These are phyloP conservation scores for Spirogloea muscicola DNA, from an alignment of 139 green algal genomes.

Conservation along the genomic window DNA sequence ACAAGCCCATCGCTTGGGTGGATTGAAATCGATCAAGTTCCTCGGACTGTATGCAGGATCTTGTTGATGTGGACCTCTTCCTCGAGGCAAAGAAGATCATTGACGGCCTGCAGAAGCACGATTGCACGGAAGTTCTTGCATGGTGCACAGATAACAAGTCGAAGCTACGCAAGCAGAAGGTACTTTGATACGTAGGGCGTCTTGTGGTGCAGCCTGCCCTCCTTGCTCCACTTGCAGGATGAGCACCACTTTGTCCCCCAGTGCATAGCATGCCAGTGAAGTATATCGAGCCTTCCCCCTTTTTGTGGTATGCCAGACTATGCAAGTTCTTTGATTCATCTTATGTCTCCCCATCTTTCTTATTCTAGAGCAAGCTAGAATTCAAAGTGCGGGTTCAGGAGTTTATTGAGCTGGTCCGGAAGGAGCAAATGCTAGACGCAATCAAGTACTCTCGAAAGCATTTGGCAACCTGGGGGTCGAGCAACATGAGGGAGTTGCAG, in stretches of 20 bases:
- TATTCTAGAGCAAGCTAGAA: slow-evolving; percentile 75
- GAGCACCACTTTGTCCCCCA: background rate
- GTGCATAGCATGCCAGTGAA: background rate
- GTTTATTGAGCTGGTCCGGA: slow-evolving; percentile 87
- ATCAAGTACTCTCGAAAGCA: slow-evolving; percentile 74
- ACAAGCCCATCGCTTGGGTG: background rate
- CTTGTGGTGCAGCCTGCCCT: too few relatives aligned
- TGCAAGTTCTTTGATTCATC: background rate
- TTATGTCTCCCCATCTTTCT: background rate
- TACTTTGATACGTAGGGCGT: background rate
- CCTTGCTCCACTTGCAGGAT: background rate
- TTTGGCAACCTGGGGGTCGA: slow-evolving; percentile 66
- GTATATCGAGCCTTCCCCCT: background rate
- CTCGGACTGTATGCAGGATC: slow-evolving; percentile 34
- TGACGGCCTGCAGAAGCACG: slow-evolving; percentile 56
- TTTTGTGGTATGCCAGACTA: background rate
- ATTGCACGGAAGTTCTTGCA: slow-evolving; percentile 66
- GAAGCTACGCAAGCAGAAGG: slow-evolving; percentile 69
- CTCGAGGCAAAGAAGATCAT: slow-evolving; percentile 57
- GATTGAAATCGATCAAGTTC: background rate
- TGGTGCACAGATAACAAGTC: slow-evolving; percentile 74
- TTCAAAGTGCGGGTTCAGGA: slow-evolving; percentile 86
- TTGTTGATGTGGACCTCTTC: slow-evolving; percentile 81
- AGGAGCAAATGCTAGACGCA: slow-evolving; percentile 57
- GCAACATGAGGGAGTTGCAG: slow-evolving; percentile 76